These are phyloP conservation scores for Alternaria alternata DNA, from an alignment of 2,329 filamentous ascomycete species.

Conservation along the genomic window DNA sequence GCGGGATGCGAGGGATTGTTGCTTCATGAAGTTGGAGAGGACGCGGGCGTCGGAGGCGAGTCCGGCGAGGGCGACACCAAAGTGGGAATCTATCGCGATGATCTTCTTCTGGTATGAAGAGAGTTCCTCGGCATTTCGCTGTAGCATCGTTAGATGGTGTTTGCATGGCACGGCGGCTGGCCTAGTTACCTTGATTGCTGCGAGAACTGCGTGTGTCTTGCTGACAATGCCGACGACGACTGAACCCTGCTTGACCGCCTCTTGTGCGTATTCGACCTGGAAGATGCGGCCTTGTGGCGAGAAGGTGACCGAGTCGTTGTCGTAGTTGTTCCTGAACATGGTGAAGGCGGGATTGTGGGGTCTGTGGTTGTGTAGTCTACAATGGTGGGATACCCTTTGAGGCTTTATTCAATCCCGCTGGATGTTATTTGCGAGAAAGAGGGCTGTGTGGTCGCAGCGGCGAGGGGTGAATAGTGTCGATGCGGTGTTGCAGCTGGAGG, in stretches of 20 bases:
- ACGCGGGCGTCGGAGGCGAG: conserved; percentile 97
- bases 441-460: conserved; percentile 3
- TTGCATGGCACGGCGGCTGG: not conserved
- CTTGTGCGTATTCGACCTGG: conserved; percentile 98
- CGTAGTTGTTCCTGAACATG: conserved; percentile 99
- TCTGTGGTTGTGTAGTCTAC: conserved; percentile 5
- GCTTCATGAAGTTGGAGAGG: conserved; percentile 99
- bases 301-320: conserved; percentile 99
- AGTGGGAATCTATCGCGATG: conserved; percentile 94
- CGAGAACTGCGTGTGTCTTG: conserved; percentile 97
- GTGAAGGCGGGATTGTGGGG: conserved; percentile 64
- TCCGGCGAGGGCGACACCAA: conserved; percentile 93
- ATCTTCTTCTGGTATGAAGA: conserved; percentile 99
- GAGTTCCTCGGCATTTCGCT: conserved; percentile 99
- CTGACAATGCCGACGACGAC: conserved; percentile 96
- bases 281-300: conserved; percentile 99
- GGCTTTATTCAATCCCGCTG: not conserved
- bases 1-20: conserved; percentile 94
- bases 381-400: not conserved
- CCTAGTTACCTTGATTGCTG: conserved; percentile 83
- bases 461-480: conserved; percentile 1
- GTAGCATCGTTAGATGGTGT: conserved; percentile 1
- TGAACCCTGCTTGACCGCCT: conserved; percentile 98
- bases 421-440: not conserved
- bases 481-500: conserved; percentile 33